Evolutionary conservation across 441 rosid genomes (phyloP), one percentile per base, ranked within the genome.

Genomic region (Pelargonium exstipulatum): DNA sequence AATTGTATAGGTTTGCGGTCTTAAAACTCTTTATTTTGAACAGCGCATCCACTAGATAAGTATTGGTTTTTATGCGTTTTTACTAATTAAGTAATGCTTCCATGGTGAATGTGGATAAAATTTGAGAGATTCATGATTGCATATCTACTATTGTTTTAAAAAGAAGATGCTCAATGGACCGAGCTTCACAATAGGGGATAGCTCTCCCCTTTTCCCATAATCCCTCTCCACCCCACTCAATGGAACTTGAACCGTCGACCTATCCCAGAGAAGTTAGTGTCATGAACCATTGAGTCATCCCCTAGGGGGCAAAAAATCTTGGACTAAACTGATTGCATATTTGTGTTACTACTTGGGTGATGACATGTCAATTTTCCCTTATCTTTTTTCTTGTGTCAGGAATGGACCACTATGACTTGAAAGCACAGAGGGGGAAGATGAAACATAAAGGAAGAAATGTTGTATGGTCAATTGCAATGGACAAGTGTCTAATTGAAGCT

Each of bases 391-490:
- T 58, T 75, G 76, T 42, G n/a, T 68, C 78, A 89, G 89, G 86
- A 69, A 87, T 91, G 97, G 85, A 87, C 66, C 90, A 84, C 40
- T 83, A 83, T 76, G 86, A 84, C 42, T 71, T 84, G 74, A 86
- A 77, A 64, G 84, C 80, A 37, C 85, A 81, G 70, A 85, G 90
- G 78, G 80, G 85, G 77, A 89, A 85, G 73, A 82, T 86, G 88
- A 91, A 89, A 81, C 91, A 91, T 73, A 91, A 82, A 74, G 97
- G 97, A 68, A 91, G 97, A 71, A 91, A 91, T 78, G 97, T 91
- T 58, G 90, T 91, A 2, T 91, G 97, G 97, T 89, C 97, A 2
- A 76, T 86, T 67, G 97, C 90, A 60, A 91, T 89, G 97, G 97
- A 91, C 83, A 91, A 87, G 80, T 91, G 95, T 73, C 79, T 91